Percentiles rank a stretch among this genome's conserved stretches.
These are phyloP conservation scores for Aspergillus tamarii DNA, from an alignment of 2,329 filamentous ascomycete species.

Conservation along the genomic window DNA sequence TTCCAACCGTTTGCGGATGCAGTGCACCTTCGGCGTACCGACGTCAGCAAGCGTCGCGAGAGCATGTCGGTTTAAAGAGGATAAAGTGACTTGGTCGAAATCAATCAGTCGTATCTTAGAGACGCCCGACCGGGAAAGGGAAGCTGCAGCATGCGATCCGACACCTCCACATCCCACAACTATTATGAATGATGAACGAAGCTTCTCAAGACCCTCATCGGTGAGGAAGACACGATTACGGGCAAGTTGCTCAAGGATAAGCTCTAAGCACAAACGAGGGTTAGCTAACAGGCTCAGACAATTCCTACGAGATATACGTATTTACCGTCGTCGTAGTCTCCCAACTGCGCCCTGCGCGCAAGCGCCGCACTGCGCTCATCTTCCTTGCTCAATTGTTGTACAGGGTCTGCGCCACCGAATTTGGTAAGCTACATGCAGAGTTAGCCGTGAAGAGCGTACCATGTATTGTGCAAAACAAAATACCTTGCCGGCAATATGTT, in stretches of 20 bases:
- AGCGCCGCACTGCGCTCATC: conserved; percentile 62
- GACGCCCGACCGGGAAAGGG: conserved; percentile 86
- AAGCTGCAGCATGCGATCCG: conserved; percentile 85
- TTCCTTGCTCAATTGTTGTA: conserved; percentile 48
- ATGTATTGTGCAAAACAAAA: not conserved
- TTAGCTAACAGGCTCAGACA: conserved; percentile 9
- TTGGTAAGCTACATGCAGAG: conserved; percentile 51
- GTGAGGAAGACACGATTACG: conserved; percentile 90
- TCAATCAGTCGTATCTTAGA: conserved; percentile 87
- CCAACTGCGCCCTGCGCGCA: conserved; percentile 62
- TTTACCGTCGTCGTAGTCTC: conserved; percentile 66
- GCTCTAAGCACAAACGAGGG: conserved; percentile 54
- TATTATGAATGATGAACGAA: conserved; percentile 81
- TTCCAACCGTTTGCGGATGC: conserved; percentile 75
- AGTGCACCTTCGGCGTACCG: conserved; percentile 87
- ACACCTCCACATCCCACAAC: conserved; percentile 94
- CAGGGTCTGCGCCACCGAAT: conserved; percentile 46
- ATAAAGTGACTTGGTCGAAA: conserved; percentile 96
- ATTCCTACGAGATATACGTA: not conserved
- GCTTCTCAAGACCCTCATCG: conserved; percentile 75
- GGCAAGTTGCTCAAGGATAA: conserved; percentile 92
- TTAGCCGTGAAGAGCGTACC: not conserved
- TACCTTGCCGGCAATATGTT: conserved; percentile 56
- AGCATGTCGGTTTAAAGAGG: conserved; percentile 92
- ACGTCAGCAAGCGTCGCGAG: conserved; percentile 94